These are phyloP conservation scores for Chaetomiaceae sp. DNA, from an alignment of 2,329 filamentous ascomycete genomes.

Conservation along the genomic window DNA sequence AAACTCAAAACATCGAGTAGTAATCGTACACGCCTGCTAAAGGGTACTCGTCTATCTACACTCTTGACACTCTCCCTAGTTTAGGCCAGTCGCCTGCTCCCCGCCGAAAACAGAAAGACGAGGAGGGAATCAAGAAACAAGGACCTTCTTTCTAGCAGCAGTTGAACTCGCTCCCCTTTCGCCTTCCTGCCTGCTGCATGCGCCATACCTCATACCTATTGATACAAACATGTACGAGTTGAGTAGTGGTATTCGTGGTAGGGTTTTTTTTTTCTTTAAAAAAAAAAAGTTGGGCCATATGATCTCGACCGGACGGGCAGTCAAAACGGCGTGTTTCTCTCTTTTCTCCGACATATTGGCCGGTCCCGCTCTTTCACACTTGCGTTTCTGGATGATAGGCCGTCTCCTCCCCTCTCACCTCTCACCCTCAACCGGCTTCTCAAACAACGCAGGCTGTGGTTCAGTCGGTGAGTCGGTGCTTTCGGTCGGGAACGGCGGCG, in stretches of 20 bases:
- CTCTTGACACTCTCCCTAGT: neutral
- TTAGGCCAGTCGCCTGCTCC: neutral
- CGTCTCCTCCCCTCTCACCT: conserved; percentile 8
- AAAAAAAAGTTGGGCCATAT: neutral
- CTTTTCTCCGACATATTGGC: no score
- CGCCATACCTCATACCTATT: conserved; percentile 12
- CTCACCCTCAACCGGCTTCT: conserved; percentile 6
- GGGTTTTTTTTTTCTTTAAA: no score
- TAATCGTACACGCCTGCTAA: conserved; percentile 1
- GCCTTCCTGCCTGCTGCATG: neutral
- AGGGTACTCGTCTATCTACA: conserved; percentile 1
- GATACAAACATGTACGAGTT: conserved; percentile 17
- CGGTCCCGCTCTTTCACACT: neutral
- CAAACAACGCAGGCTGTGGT: conserved; percentile 23
- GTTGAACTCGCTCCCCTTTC: neutral
- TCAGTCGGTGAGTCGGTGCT: conserved; percentile 38
- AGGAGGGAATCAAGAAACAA: neutral
- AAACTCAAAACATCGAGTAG: neutral
- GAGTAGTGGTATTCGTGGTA: conserved; percentile 1
- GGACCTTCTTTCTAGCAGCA: neutral
- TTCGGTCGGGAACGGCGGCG: conserved; percentile 51
- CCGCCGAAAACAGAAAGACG: neutral
- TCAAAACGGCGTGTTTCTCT: neutral
- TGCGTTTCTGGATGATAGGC: no score
- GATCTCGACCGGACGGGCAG: neutral